Evolutionary conservation across 345 rosid genomes (phyloP), one percentile per base, ranked within the genome.

Genomic region (Syzygium aromaticum): DNA sequence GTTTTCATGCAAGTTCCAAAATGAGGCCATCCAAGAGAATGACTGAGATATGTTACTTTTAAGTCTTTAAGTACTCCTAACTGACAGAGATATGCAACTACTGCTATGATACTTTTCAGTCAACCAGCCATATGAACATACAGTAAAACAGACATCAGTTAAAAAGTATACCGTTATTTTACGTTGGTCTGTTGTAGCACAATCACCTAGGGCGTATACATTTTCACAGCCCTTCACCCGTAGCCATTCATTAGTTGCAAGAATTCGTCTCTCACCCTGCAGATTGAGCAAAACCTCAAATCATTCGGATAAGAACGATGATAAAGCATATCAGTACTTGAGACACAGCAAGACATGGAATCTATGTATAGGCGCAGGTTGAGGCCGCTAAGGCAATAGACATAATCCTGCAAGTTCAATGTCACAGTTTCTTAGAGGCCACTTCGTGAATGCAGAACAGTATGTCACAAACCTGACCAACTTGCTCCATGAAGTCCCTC

Each of bases 161-260:
- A 67, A 67, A 61, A 85, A 88, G 38, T 93, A 85, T 85, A 98
- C 98, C 99, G 90, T 91, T 90, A 98, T 87, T 91, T 94, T 96
- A 6, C 98, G 99, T 88, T 98, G 99, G 92, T 93, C 92, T 59
- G 95, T 94, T 25, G 98, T 91, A 85, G 99, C 98, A 90, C 99
- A 98, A 88, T 98, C 99, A 86, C 99, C 99, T 84, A 96, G 93
- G 88, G 97, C 98, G 85, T 94, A 95, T 38, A 95, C 97, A 87
- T 93, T 91, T 78, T 93, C 95, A 90, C 93, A 89, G 82, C 94
- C 99, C 91, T 96, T 96, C 84, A 98, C 99, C 59, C 89, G 92
- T 85, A 98, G 90, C 99, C 99, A 98, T 88, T 96, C 99, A 87
- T 96, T 89, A 57, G 99, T 95, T 21, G 95, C 95, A 73, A 98